Evolutionary conservation across 805 yeast genomes (phyloP).

Genomic region (Scheffersomyces ergatensis): DNA sequence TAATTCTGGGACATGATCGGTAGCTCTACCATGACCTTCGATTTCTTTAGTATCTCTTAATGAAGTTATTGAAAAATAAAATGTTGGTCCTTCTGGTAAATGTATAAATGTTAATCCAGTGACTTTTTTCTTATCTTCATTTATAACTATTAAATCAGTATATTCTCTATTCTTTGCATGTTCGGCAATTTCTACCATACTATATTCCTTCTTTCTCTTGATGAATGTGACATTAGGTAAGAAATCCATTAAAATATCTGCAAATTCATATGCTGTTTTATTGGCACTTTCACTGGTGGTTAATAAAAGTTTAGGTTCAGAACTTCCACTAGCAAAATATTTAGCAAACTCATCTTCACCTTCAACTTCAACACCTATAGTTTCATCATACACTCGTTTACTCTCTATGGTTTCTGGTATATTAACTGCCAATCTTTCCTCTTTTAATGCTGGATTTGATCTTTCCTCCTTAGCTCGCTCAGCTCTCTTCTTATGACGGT

Average conservation of each 20-base stretch:
- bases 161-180: conserved; percentile 79
- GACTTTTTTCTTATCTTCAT: conserved; percentile 90
- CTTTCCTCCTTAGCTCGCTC: conserved; percentile 86
- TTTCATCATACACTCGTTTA: conserved; percentile 84
- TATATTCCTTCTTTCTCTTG: conserved; percentile 83
- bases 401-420: conserved; percentile 81
- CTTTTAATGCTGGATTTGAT: conserved; percentile 76
- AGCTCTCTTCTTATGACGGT: conserved; percentile 73
- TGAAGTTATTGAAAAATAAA: conserved; percentile 83
- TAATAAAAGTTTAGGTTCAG: conserved; percentile 80
- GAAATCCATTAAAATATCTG: conserved; percentile 79
- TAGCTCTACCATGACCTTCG: conserved; percentile 85
- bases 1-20: conserved; percentile 88
- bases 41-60: conserved; percentile 72
- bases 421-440: conserved; percentile 73
- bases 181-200: conserved; percentile 82
- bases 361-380: conserved; percentile 59
- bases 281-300: conserved; percentile 89
- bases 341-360: conserved; percentile 64
- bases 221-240: conserved; percentile 84
- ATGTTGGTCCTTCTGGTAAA: conserved; percentile 93
- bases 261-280: conserved; percentile 85
- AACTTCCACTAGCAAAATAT: conserved; percentile 46
- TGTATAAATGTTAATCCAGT: conserved; percentile 92
- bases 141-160: conserved; percentile 84